Percentiles rank a stretch among this genome's conserved stretches.
These are phyloP conservation scores for Pyrenophora tritici-repentis DNA, from an alignment of 2,329 filamentous ascomycete species.

Conservation along the genomic window DNA sequence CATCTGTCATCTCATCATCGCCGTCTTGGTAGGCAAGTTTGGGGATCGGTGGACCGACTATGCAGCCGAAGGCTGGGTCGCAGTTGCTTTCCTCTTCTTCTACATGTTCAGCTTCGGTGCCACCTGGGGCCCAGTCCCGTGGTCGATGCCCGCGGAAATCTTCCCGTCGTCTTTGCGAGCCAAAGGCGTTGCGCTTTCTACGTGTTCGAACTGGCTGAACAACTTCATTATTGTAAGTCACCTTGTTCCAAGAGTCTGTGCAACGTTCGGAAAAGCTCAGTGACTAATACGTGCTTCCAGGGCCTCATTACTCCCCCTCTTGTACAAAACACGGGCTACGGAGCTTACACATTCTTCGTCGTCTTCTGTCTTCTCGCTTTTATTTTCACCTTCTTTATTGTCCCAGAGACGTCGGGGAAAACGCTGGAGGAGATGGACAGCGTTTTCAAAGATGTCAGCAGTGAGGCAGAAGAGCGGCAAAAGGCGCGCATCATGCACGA, in stretches of 20 bases:
- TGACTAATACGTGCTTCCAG: conserved; percentile 50
- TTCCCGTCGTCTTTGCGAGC: conserved; percentile 65
- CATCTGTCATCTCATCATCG: conserved; percentile 59
- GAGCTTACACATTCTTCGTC: conserved; percentile 48
- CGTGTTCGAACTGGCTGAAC: conserved; percentile 66
- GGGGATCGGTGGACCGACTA: conserved; percentile 58
- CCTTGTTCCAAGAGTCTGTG: not conserved
- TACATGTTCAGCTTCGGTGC: conserved; percentile 68
- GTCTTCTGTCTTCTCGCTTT: conserved; percentile 43
- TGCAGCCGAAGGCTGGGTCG: conserved; percentile 58
- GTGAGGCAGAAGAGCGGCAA: conserved; percentile 42
- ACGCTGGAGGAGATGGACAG: conserved; percentile 47
- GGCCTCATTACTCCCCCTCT: conserved; percentile 69
- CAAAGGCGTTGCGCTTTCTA: conserved; percentile 69
- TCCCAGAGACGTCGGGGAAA: conserved; percentile 45
- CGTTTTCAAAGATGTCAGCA: conserved; percentile 45
- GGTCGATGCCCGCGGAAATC: conserved; percentile 62
- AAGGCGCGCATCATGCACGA: conserved; percentile 40
- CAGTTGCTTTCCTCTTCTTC: conserved; percentile 64
- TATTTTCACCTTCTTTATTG: conserved; percentile 42
- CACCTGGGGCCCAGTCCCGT: conserved; percentile 61
- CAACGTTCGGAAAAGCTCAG: not conserved
- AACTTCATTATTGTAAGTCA: conserved; percentile 62
- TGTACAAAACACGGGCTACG: conserved; percentile 60
- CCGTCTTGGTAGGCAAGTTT: conserved; percentile 60